phyloP scores from a whole-genome alignment of 768 basidiomycete species.

The Boletus rubroflammeus region DNA sequence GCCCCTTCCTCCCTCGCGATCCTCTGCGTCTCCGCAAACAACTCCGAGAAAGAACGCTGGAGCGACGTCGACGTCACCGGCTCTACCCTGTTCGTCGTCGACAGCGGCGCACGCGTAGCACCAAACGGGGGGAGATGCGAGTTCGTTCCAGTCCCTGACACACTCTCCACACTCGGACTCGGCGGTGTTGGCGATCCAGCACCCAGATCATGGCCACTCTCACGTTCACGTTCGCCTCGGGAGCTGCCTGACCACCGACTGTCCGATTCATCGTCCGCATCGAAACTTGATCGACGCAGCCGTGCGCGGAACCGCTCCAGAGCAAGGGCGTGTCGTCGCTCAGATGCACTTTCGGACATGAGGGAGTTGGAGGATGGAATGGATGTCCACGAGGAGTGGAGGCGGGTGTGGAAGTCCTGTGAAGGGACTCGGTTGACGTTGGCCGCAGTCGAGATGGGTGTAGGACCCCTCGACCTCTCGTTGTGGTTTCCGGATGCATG shows the following conservation, averaged over 20 bases:
- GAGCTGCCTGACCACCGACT: constrained; percentile 21
- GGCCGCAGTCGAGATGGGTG: constrained; percentile 7
- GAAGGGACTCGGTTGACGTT: constrained; percentile 4
- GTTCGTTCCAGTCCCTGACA: constrained; percentile 4
- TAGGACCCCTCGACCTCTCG: constrained; percentile 16
- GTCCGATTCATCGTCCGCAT: constrained; percentile 25
- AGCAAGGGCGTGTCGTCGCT: constrained; percentile 38
- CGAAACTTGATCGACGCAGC: constrained; percentile 18
- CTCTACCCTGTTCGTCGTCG: constrained; percentile 10
- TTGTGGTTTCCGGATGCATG: constrained; percentile 9
- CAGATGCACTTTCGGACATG: constrained; percentile 43
- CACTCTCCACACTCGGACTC: constrained; percentile 15
- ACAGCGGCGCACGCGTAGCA: background rate
- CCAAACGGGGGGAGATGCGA: constrained; percentile 9
- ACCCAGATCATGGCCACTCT: constrained; percentile 8
- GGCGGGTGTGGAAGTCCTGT: constrained; percentile 16
- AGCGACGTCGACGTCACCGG: constrained; percentile 2
- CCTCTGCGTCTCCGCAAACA: constrained; percentile 19
- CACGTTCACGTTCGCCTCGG: constrained; percentile 15
- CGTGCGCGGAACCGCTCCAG: constrained; percentile 33
- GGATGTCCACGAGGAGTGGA: constrained; percentile 29
- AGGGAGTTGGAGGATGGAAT: constrained; percentile 38
- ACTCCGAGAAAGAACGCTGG: constrained; percentile 23
- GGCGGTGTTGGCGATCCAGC: constrained; percentile 11
- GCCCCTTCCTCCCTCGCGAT: constrained; percentile 6